These are phyloP conservation scores for Teratosphaeriaceae sp. DNA, from an alignment of 2,329 filamentous ascomycete genomes.

Conservation along the genomic window DNA sequence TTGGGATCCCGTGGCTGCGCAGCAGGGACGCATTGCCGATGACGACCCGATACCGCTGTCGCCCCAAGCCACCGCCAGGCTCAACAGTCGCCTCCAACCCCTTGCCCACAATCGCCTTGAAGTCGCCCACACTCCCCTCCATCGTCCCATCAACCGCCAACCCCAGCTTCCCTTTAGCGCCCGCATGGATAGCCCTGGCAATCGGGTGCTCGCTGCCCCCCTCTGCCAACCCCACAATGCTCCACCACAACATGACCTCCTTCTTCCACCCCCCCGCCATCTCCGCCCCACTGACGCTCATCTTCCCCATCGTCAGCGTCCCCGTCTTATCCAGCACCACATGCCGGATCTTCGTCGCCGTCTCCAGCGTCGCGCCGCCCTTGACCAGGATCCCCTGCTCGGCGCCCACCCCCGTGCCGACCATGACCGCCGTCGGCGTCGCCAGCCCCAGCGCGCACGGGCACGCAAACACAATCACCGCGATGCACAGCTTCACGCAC, in stretches of 20 bases:
- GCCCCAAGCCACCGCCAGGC: slow-evolving; percentile 61
- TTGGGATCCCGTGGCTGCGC: slow-evolving; percentile 58
- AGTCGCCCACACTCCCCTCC: slow-evolving; percentile 79
- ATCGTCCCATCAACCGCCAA: slow-evolving; percentile 66
- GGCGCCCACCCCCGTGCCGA: slow-evolving; percentile 93
- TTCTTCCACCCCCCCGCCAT: slow-evolving; percentile 55
- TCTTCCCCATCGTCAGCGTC: slow-evolving; percentile 88
- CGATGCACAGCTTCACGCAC: slow-evolving; percentile 94
- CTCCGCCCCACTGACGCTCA: slow-evolving; percentile 74
- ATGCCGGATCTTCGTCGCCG: slow-evolving; percentile 80
- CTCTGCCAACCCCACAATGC: slow-evolving; percentile 89
- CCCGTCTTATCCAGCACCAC: slow-evolving; percentile 95
- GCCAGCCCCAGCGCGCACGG: slow-evolving; percentile 94
- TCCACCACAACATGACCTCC: slow-evolving; percentile 84
- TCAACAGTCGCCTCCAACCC: slow-evolving; percentile 80
- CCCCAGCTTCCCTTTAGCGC: slow-evolving; percentile 69
- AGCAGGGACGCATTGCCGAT: slow-evolving; percentile 79
- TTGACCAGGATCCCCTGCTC: slow-evolving; percentile 98
- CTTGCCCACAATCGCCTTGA: slow-evolving; percentile 74
- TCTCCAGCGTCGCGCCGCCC: slow-evolving; percentile 86
- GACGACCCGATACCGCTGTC: slow-evolving; percentile 68
- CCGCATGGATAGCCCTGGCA: slow-evolving; percentile 74
- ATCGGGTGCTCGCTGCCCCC: slow-evolving; percentile 95
- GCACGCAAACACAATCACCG: slow-evolving; percentile 96
- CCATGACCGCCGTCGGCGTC: slow-evolving; percentile 97